Evolutionary conservation across 2,329 filamentous ascomycete species (phyloP).

Genomic region (Colletotrichum liaoningense): DNA sequence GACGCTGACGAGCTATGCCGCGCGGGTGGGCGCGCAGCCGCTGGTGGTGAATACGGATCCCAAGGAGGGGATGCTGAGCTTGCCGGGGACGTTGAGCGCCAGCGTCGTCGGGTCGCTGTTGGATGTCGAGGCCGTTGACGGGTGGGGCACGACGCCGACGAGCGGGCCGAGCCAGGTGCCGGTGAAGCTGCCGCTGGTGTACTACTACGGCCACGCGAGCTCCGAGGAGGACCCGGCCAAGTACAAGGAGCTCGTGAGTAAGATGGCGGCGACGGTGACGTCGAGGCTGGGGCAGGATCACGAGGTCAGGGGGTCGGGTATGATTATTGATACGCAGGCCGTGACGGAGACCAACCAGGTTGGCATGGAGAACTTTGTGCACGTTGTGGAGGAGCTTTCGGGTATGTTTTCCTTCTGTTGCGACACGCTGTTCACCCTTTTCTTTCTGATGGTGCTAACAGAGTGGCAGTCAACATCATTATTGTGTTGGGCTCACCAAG

Average conservation of each 20-base stretch:
- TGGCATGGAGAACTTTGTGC: slow-evolving; percentile 81
- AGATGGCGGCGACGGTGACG: slow-evolving; percentile 82
- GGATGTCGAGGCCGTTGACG: slow-evolving; percentile 82
- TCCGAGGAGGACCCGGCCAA: slow-evolving; percentile 79
- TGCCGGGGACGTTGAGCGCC: slow-evolving; percentile 86
- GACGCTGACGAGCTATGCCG: slow-evolving; percentile 83
- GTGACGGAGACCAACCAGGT: slow-evolving; percentile 73
- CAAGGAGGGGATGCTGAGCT: slow-evolving; percentile 79
- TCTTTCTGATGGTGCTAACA: background rate
- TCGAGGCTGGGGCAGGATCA: slow-evolving; percentile 82
- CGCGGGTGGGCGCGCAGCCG: slow-evolving; percentile 78
- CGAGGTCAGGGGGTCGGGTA: slow-evolving; percentile 76
- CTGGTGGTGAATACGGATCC: slow-evolving; percentile 88
- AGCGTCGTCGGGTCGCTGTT: slow-evolving; percentile 89
- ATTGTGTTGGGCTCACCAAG: slow-evolving; percentile 84
- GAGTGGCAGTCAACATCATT: slow-evolving; percentile 79
- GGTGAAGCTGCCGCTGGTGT: slow-evolving; percentile 91
- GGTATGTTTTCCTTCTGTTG: slow-evolving; percentile 43
- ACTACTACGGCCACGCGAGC: slow-evolving; percentile 82
- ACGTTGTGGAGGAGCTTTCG: slow-evolving; percentile 73
- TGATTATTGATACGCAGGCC: slow-evolving; percentile 88
- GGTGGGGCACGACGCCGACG: slow-evolving; percentile 91
- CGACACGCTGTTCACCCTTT: background rate
- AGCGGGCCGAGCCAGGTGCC: slow-evolving; percentile 89
- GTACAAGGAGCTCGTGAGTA: slow-evolving; percentile 79